phyloP scores from a whole-genome alignment of 1,284 basidiomycete genomes.

The Pseudozyma sp. region DNA sequence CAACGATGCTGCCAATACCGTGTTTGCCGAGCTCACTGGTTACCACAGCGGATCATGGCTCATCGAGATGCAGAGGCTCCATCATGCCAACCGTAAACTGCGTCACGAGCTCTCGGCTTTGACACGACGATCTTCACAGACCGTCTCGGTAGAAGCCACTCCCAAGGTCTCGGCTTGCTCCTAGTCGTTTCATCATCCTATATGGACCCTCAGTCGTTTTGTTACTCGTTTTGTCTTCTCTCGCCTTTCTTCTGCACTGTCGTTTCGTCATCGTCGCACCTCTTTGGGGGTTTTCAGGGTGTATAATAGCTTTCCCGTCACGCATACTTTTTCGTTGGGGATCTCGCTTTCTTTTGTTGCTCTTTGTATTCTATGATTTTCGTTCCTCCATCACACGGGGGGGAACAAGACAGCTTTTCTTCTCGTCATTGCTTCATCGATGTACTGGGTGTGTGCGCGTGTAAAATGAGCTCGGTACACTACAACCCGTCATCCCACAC shows the following conservation, averaged over 20 bases:
- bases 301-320: slow-evolving; percentile 1
- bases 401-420: not conserved
- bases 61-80: slow-evolving; percentile 51
- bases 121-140: slow-evolving; percentile 1
- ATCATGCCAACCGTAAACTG: slow-evolving; percentile 37
- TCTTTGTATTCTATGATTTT: no score
- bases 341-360: not conserved
- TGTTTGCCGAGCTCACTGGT: slow-evolving; percentile 42
- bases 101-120: slow-evolving; percentile 36
- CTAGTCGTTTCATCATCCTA: not conserved
- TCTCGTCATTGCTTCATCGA: no score
- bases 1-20: slow-evolving; percentile 37
- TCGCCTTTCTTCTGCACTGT: not conserved
- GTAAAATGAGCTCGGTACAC: not conserved
- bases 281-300: not conserved
- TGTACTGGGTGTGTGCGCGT: not conserved
- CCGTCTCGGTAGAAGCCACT: not conserved
- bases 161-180: slow-evolving; percentile 14
- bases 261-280: not conserved
- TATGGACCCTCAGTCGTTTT: not conserved
- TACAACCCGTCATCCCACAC: slow-evolving; percentile 64
- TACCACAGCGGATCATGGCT: slow-evolving; percentile 44
- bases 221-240: not conserved
- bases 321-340: not conserved
- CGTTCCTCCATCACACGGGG: not conserved